Conservation (phyloP, 83 land plant species). For the Picea abies region DNA sequence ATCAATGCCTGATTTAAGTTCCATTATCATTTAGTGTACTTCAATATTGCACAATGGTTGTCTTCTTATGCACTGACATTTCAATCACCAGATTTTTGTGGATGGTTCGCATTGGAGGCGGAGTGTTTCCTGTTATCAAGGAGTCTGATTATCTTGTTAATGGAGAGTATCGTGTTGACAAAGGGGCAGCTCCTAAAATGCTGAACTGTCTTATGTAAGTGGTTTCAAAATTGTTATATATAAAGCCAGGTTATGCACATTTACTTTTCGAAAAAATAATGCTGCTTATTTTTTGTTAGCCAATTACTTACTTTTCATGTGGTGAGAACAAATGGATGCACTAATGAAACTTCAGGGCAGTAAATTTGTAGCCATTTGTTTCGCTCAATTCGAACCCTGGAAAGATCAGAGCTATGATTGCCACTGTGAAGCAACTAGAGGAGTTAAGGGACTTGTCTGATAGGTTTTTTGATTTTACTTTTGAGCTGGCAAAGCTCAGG, state of each 20-base stretch:
- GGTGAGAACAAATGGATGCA: background rate
- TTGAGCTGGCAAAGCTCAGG: no score
- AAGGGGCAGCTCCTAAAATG: slow-evolving; percentile 99
- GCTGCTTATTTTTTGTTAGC: background rate
- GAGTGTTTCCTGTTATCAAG: slow-evolving; percentile 97
- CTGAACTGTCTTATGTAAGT: slow-evolving; percentile 96
- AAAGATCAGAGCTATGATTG: no score
- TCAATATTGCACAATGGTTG: background rate
- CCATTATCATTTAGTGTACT: no score
- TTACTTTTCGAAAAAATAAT: background rate
- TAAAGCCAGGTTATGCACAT: background rate
- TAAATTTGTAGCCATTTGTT: no score
- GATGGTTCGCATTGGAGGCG: slow-evolving; percentile 99
- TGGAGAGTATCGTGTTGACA: slow-evolving; percentile 98
- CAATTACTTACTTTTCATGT: background rate
- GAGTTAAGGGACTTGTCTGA: no score
- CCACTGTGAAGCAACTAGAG: no score
- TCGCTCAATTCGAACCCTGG: no score
- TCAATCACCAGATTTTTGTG: slow-evolving; percentile 74
- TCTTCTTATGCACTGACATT: slow-evolving; percentile 14
- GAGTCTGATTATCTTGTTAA: slow-evolving; percentile 99
- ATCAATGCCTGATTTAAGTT: background rate
- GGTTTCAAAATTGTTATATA: slow-evolving; percentile 1
- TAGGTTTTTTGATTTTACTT: no score
- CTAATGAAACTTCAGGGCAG: background rate